Conservation (phyloP, 2,329 filamentous ascomycete genomes). For the Fusarium sarcochroum region DNA sequence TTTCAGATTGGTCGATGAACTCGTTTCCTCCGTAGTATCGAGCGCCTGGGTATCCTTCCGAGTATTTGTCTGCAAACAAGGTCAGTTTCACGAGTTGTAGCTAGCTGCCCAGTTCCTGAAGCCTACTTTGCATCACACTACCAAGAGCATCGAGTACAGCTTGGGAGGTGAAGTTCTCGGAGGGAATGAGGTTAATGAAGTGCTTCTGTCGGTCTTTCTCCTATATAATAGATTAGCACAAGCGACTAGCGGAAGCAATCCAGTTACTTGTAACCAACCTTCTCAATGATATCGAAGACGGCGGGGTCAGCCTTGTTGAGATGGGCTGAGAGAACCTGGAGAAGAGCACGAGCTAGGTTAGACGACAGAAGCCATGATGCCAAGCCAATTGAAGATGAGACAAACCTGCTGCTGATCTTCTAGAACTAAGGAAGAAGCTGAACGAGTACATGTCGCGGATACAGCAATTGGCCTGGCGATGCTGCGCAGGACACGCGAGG, state of each 20-base stretch:
- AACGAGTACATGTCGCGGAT: slow-evolving; percentile 47
- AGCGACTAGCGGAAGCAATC: too few species aligned
- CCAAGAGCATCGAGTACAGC: slow-evolving; percentile 92
- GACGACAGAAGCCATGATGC: slow-evolving; percentile 14
- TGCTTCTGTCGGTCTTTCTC: slow-evolving; percentile 97
- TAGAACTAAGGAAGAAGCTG: slow-evolving; percentile 62
- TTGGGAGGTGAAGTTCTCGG: slow-evolving; percentile 95
- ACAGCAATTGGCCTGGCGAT: slow-evolving; percentile 52
- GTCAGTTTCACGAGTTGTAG: slow-evolving; percentile 3
- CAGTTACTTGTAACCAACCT: slow-evolving; percentile 66
- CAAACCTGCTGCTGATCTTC: slow-evolving; percentile 74
- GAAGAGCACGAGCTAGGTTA: slow-evolving; percentile 28
- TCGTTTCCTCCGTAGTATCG: slow-evolving; percentile 98
- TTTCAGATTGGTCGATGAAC: slow-evolving; percentile 92
- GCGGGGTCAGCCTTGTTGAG: slow-evolving; percentile 88
- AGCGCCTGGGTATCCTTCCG: slow-evolving; percentile 96
- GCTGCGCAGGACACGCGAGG: slow-evolving; percentile 62
- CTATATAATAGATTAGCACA: slow-evolving; percentile 59
- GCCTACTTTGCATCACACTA: slow-evolving; percentile 92
- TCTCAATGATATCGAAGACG: slow-evolving; percentile 91
- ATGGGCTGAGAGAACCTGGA: slow-evolving; percentile 84
- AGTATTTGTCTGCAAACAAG: slow-evolving; percentile 86
- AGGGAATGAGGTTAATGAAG: slow-evolving; percentile 97
- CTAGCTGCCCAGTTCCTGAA: slow-evolving; percentile 11
- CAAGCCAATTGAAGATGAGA: slow-evolving; percentile 30